Evolutionary conservation across 1,284 basidiomycete species (phyloP).

Genomic region (Fomitiporia mediterranea): DNA sequence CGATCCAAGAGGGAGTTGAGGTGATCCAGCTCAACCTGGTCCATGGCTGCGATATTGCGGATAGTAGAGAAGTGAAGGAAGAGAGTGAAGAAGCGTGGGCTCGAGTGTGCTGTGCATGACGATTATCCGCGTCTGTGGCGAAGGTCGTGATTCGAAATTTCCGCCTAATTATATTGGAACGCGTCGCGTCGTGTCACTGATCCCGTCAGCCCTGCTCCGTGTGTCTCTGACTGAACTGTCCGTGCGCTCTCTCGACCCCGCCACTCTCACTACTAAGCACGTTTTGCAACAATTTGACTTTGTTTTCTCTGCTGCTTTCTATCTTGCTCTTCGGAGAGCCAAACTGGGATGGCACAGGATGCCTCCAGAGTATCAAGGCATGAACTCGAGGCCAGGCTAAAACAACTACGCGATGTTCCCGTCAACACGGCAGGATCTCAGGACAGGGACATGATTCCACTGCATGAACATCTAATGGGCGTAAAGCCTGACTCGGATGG

Average conservation of each 20-base stretch:
- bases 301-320: background rate
- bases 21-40: constrained; percentile 46
- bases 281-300: background rate
- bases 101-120: too few species aligned
- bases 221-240: background rate
- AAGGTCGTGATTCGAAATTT: background rate
- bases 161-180: background rate
- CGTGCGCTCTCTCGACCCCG: background rate
- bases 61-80: constrained; percentile 7
- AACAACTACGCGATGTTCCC: constrained; percentile 50
- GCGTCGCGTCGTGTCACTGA: constrained; percentile 13
- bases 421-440: constrained; percentile 42
- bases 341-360: constrained; percentile 12
- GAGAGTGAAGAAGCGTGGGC: background rate
- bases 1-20: constrained; percentile 50
- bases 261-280: background rate
- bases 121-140: background rate
- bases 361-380: constrained; percentile 3
- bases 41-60: constrained; percentile 40
- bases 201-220: constrained; percentile 9
- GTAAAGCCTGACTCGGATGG: constrained; percentile 36
- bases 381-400: constrained; percentile 43
- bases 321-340: background rate
- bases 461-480: constrained; percentile 55
- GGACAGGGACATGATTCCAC: constrained; percentile 47